A percentile compares a stretch with the other conserved stretches of the same genome.
phyloP scores from a whole-genome alignment of 768 basidiomycete genomes.

The Mycena rebaudengoi region DNA sequence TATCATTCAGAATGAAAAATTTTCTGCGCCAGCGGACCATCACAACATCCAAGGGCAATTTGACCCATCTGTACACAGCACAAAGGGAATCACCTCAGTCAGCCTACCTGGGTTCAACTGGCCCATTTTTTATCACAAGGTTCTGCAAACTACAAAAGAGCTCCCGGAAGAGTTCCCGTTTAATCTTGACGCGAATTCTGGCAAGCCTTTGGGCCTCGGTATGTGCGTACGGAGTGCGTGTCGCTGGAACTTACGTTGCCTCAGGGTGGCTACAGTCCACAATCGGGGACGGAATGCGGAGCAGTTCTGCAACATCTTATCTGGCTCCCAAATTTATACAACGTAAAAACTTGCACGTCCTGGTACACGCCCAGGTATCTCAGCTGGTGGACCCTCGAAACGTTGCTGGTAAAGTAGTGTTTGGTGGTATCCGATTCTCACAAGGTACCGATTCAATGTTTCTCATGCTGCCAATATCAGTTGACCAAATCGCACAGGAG shows the following conservation, averaged over 20 bases:
- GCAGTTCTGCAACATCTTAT: slow-evolving; percentile 40
- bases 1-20: slow-evolving; percentile 50
- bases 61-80: slow-evolving; percentile 45
- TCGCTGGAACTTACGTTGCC: background rate
- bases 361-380: slow-evolving; percentile 32
- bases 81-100: slow-evolving; percentile 38
- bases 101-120: slow-evolving; percentile 38
- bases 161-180: no score
- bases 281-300: slow-evolving; percentile 31
- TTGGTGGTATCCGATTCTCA: slow-evolving; percentile 22
- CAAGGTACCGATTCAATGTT: background rate
- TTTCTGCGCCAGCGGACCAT: slow-evolving; percentile 42
- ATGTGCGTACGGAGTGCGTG: background rate
- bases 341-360: slow-evolving; percentile 37
- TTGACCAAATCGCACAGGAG: no score
- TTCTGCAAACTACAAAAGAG: slow-evolving; percentile 41
- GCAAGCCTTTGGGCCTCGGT: slow-evolving; percentile 37
- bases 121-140: slow-evolving; percentile 34
- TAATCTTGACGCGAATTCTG: slow-evolving; percentile 37
- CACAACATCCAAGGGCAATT: slow-evolving; percentile 48
- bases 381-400: slow-evolving; percentile 2
- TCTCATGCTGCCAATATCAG: no score
- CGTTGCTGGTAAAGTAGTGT: background rate
- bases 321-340: slow-evolving; percentile 29
- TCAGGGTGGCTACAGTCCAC: slow-evolving; percentile 35